phyloP scores from a whole-genome alignment of 83 land plant genomes.

The Isoetes engelmannii region DNA sequence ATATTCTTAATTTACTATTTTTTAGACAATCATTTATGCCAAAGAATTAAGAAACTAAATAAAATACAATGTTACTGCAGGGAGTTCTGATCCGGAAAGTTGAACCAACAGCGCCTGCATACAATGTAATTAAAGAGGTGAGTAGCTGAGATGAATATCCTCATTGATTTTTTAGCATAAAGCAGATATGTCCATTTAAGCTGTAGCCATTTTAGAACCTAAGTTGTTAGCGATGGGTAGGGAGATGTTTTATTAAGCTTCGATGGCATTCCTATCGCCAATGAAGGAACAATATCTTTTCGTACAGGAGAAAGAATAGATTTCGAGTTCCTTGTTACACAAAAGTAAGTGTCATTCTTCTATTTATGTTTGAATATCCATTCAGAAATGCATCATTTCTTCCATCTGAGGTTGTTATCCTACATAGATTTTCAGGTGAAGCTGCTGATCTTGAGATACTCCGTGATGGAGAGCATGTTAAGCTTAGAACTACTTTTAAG shows the following conservation, averaged over 20 bases:
- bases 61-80: conserved; percentile 30
- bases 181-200: not conserved
- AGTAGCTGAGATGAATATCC: not conserved
- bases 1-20: too few relatives aligned
- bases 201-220: conserved; percentile 8
- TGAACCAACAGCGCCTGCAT: conserved; percentile 80
- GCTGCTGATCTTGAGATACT: conserved; percentile 64
- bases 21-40: too few relatives aligned
- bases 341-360: conserved; percentile 48
- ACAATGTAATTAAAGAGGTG: conserved; percentile 59
- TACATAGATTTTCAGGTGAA: conserved; percentile 71
- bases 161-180: not conserved
- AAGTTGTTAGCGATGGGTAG: conserved; percentile 28
- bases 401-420: conserved; percentile 3
- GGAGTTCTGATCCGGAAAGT: conserved; percentile 79
- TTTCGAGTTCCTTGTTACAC: conserved; percentile 77
- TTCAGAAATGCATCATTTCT: not conserved
- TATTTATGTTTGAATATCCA: too few relatives aligned
- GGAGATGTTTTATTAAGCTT: conserved; percentile 89
- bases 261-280: conserved; percentile 73
- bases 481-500: conserved; percentile 52
- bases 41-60: not conserved
- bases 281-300: conserved; percentile 93
- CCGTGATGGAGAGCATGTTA: conserved; percentile 48
- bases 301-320: conserved; percentile 85